Base-by-base conservation (phyloP, 1,139 yeast species). In the Zygosaccharomyces pseudobailii region DNA sequence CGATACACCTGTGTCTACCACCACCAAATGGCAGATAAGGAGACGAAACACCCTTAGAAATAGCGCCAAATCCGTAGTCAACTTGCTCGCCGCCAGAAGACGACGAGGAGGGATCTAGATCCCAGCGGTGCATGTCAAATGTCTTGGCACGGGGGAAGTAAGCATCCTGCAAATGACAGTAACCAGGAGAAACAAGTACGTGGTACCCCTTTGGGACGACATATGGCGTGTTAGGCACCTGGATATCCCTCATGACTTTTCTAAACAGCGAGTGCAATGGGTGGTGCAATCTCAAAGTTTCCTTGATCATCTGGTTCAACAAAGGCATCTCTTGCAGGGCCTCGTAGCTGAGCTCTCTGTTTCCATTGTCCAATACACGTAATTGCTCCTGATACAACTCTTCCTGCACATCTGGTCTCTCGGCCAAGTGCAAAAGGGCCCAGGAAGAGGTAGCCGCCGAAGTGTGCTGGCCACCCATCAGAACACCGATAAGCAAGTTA, bases 381-480 rank as follows among this genome's bases (percentile, higher is more conserved):
- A 75, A 73, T 60, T 90, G 83, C 71, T 92, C 98, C 52, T 79
- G 68, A 65, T 77, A 84, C 48, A 92, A 69, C 62, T 82, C 84
- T 52, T 90, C 87, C 72, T 88, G 96, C 50, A 90, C 71, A 36
- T 87, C 84, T 37, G 95, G 95, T 57, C 79, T 74, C 61, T 84
- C 94, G 56, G 90, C 97, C 56, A 92, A 76, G 66, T 92, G 98
- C 57, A 92, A 77, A 65, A 92, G 74, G 62, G 82, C 82, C 98
- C 98, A 92, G 24, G 97, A 87, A 41, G 96, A 87, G 23, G 98
- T 92, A 24, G 97, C 79, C 41, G 97, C 95, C 58, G 96, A 86
- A 27, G 99, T 94, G 70, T 92, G 99, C 73, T 92, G 99, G 53
- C 98, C 99, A 59, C 98, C 99, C 99, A 92, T 92, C 54, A 94